Evolutionary conservation across 1,284 basidiomycete genomes (phyloP), one percentile per base, ranked within the genome.

Genomic region (Cerrena zonata): DNA sequence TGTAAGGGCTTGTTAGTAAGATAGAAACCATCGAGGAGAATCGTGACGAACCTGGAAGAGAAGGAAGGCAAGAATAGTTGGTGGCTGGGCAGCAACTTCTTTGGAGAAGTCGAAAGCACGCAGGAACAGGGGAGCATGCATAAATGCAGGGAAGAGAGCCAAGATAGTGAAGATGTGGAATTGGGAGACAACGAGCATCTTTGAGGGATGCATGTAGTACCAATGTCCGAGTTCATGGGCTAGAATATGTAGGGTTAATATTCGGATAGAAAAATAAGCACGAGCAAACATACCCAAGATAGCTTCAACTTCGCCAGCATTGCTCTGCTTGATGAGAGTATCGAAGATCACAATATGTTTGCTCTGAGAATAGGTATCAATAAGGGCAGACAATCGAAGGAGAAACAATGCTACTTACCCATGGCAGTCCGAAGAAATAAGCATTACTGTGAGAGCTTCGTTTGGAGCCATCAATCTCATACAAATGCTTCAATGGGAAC

Each of bases 341-440:
- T 98, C 95, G 65, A 92, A 99, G 60, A 99, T 89, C 65, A 98
- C 94, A 60, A 99, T 94, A 67, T 94, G 92, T 64, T 95, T 95
- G 65, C 84, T 87, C 70, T 79, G 41, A 21, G n/a, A 11, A 39
- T 40, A 10, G 22, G 41, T 49, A 24, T 49, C 21, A 45, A 26
- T 26, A 23, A 45, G 5, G 7, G 10, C 18, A 18, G 10, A 26
- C 15, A 26, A 11, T 5, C 18, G 19, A 47, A 44, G 2, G 27
- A 30, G 5, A 27, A 23, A 11, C 12, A 11, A 68, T 76, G n/a
- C n/a, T n/a, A n/a, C n/a, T 49, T 51, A 90, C 89, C 91, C 91
- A 94, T 2, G 91, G 92, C 13, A 95, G 78, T 53, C 93, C 92
- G 59, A 92, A 94, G 76, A 94, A 95, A 73, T 94, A 94, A 43